These are phyloP conservation scores for Emergomyces pasteurianus DNA, from an alignment of 2,329 filamentous ascomycete genomes.

Conservation along the genomic window DNA sequence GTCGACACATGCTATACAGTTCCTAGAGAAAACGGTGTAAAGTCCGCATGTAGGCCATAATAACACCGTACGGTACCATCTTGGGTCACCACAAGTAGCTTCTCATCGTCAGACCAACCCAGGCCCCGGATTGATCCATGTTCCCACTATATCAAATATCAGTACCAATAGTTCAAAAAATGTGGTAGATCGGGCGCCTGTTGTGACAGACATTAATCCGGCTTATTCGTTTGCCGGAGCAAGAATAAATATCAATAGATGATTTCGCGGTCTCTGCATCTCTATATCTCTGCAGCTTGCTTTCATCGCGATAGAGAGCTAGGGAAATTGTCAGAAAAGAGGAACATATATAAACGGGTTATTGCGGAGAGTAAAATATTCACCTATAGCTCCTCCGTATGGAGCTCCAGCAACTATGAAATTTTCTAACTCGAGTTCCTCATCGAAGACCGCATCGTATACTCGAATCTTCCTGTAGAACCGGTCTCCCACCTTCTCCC, in stretches of 20 bases:
- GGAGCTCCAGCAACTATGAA: slow-evolving; percentile 85
- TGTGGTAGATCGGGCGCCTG: background rate
- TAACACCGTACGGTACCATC: slow-evolving; percentile 88
- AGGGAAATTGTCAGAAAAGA: background rate
- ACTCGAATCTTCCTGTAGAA: slow-evolving; percentile 94
- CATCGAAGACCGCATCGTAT: slow-evolving; percentile 86
- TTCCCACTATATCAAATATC: slow-evolving; percentile 55
- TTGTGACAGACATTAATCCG: slow-evolving; percentile 49
- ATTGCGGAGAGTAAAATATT: slow-evolving; percentile 16
- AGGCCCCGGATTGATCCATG: slow-evolving; percentile 76
- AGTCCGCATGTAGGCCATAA: slow-evolving; percentile 84
- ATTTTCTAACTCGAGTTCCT: slow-evolving; percentile 88
- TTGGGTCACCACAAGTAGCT: slow-evolving; percentile 72
- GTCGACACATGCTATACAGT: slow-evolving; percentile 39
- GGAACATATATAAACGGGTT: background rate
- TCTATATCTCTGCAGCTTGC: slow-evolving; percentile 68
- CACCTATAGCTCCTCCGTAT: slow-evolving; percentile 88
- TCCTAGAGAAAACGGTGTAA: slow-evolving; percentile 84
- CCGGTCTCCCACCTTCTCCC: slow-evolving; percentile 84
- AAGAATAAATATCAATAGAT: slow-evolving; percentile 88
- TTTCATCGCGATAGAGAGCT: slow-evolving; percentile 84
- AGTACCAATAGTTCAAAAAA: slow-evolving; percentile 2
- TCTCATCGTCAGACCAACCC: slow-evolving; percentile 94
- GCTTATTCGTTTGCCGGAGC: slow-evolving; percentile 75
- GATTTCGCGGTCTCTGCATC: slow-evolving; percentile 61